Base-by-base conservation (phyloP, 169 alveolate species). In the Eimeria falciformis region DNA sequence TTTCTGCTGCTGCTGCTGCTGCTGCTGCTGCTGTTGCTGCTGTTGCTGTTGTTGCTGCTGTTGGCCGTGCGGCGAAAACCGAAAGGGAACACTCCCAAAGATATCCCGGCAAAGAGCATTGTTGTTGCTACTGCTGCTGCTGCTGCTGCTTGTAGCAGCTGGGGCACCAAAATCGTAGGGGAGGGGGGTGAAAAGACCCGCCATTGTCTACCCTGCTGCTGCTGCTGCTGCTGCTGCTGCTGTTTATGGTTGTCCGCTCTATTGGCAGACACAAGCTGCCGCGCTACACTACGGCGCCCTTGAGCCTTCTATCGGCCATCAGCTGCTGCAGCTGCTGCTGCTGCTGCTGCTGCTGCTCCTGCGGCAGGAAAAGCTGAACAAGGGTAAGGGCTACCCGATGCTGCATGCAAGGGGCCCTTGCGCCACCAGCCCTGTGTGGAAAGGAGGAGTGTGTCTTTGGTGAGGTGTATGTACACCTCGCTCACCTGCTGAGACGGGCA, bases 51-150 rank as follows among this genome's bases (percentile, higher is more conserved):
- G 73, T 21, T 7, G 71, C 73, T 18, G 37, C 73, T 62, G 73
- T 14, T 62, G n/a, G 14, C 11, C 37, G 17, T 14, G 73, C n/a
- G 73, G 33, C 7, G 29, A 0, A 14, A 2, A n/a, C 33, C n/a
- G 37, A 29, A 62, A 62, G 73, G 73, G 73, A n/a, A n/a, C 33
- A n/a, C 12, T 29, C 29, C 73, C 73, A 62, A 62, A 62, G 73
- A 29, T 9, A n/a, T n/a, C n/a, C 37, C 12, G 33, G 11, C 12
- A 6, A 14, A n/a, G 14, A 62, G 73, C 25, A 14, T 62, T 62
- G n/a, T 50, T 50, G 62, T 50, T 50, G 62, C 73, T n/a, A 29
- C 33, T 29, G n/a, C 12, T 1, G 37, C 25, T 62, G 73, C 1
- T 62, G 25, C 73, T n/a, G 17, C 14, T n/a, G 11, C 37, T 29